Evolutionary conservation across 108 stramenopile species (phyloP), one percentile per base, ranked within the genome.

Genomic region (Skeletonema menzelii): DNA sequence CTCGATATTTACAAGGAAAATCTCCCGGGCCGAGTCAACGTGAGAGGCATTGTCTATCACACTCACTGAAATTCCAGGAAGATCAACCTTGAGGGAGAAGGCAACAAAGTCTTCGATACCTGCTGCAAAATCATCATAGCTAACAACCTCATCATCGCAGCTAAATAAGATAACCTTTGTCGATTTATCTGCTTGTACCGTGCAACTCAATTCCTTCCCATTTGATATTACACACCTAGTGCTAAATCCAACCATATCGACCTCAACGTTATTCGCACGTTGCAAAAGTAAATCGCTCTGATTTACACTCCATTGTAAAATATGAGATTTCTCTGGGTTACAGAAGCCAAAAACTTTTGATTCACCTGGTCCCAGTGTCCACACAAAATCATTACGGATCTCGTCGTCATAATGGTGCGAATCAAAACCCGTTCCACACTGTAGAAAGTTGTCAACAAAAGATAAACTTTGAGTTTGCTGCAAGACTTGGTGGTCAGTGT

Each of bases 331-430:
- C 47, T 91, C 89, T 6, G 92, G 92, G 64, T 93, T 84, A 58
- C 91, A 89, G 56, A 91, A 93, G 0, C 92, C 92, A 65, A 90
- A 93, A n/a, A 84, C 85, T 12, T 80, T 72, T 28, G 81, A 81
- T n/a, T 89, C 83, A 8, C 84, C 86, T 19, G 75, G 63, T 26
- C 55, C 32, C 5, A 93, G 56, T 11, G 85, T 69, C 92, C 92
- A 93, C 27, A 90, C 82, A 69, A 88, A 91, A 17, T 5, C 46
- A 47, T 47, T 47, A 7, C 6, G 19, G 2, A 17, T 7, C 17
- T 19, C 17, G 46, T 47, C 46, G 19, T 47, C 46, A 47, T 47
- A n/a, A 5, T 0, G 17, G 19, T 17, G 19, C 0, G 46, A 17
- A 47, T 47, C 46, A 5, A n/a, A 47, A 0, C 46, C 46, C 6